A percentile compares a stretch with the other conserved stretches of the same genome.
Conservation (phyloP, 2,329 filamentous ascomycete genomes). For the Stenocarpella maydis region DNA sequence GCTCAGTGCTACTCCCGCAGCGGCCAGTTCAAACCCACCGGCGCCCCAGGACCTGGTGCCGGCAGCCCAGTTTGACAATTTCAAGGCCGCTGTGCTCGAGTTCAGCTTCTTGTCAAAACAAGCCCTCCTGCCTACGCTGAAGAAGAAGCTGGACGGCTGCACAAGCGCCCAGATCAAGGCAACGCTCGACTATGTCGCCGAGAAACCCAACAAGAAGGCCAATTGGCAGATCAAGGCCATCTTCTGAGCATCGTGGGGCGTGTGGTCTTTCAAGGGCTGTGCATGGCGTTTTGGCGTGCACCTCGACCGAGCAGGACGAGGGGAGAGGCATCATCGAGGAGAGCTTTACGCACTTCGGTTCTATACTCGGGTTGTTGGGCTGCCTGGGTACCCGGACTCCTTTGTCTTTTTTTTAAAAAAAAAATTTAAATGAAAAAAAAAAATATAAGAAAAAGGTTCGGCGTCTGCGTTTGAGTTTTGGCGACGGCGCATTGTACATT, state of each 20-base stretch:
- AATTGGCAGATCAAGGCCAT: constrained; percentile 33
- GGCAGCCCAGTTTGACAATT: constrained; percentile 66
- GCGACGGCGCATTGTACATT: background rate
- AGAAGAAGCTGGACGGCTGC: constrained; percentile 76
- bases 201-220: constrained; percentile 66
- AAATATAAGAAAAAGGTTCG: constrained; percentile 8
- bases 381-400: background rate
- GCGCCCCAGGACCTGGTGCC: constrained; percentile 55
- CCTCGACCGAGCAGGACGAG: background rate
- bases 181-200: constrained; percentile 73
- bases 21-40: constrained; percentile 14
- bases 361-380: background rate
- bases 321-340: background rate
- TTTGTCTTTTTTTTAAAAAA: no score
- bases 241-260: constrained; percentile 4
- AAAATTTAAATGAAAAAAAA: no score
- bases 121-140: constrained; percentile 77
- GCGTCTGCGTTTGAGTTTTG: background rate
- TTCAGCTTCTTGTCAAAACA: constrained; percentile 69
- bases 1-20: constrained; percentile 13
- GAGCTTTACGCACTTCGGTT: background rate
- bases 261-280: constrained; percentile 9
- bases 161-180: constrained; percentile 75
- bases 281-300: constrained; percentile 25
- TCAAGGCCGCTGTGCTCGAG: constrained; percentile 74